Base-by-base conservation (phyloP, 257 asterid species). In the Perilla frutescens region DNA sequence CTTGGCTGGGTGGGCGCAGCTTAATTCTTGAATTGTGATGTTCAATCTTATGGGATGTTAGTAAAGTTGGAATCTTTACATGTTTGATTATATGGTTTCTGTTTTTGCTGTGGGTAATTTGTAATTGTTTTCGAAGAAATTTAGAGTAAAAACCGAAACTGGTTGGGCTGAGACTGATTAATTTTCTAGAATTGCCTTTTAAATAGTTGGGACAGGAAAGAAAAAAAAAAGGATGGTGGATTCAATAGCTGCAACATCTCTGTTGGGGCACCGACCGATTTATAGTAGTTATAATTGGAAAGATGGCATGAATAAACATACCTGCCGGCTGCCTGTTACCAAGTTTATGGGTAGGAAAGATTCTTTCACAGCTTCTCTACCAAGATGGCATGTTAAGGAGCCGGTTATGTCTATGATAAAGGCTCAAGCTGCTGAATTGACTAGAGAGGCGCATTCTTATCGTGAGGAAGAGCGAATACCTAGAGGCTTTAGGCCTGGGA, bases 361-460 rank as follows among this genome's bases (percentile, higher is more conserved):
- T 76, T 70, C 81, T 62, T 65, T 70, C 60, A 47, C 74, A 43
- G 15, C 72, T 15, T 36, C 77, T 58, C 41, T 65, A 39, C 72
- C 45, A 0, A 72, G 81, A 72, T 61, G 77, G 70, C 53, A 66
- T 55, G 55, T 31, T 63, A 68, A 64, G 73, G 48, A 50, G 41
- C 80, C 69, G 40, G 2, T 64, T 36, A 13, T 43, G 74, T 39
- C 68, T n/a, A 12, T 71, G 37, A 44, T 91, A 2, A 91, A 84
- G 79, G 84, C 88, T 56, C 96, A 90, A 76, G 96, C 97, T 2
- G 78, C 86, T 79, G 98, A 85, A 68, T 80, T 94, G 66, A 81
- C 97, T 8, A 85, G 81, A 79, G 91, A 90, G 82, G 84, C 91
- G 0, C 78, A 66, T 75, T 78, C 96, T 0, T 91, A 29, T 34